Evolutionary conservation across 768 basidiomycete species (phyloP).

Genomic region (Leccinum subtestaceum): DNA sequence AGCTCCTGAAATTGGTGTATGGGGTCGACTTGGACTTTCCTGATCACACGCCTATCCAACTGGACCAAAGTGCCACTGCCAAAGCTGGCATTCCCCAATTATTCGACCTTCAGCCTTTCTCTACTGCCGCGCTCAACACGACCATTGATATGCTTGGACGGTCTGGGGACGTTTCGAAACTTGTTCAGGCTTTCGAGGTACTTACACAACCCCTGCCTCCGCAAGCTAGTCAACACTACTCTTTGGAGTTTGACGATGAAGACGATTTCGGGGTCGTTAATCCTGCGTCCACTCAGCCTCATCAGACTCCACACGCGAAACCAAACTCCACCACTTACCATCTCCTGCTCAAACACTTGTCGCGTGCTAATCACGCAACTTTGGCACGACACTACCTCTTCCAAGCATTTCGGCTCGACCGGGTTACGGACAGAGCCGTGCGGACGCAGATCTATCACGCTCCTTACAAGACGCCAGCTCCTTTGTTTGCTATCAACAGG

Average conservation of each 20-base stretch:
- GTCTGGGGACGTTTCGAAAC: slow-evolving; percentile 55
- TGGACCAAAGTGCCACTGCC: slow-evolving; percentile 5
- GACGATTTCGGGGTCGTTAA: slow-evolving; percentile 49
- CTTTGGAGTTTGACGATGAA: slow-evolving; percentile 64
- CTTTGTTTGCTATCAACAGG: slow-evolving; percentile 54
- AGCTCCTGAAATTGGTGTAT: slow-evolving; percentile 65
- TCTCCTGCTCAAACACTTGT: slow-evolving; percentile 58
- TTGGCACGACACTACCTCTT: slow-evolving; percentile 67
- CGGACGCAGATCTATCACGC: slow-evolving; percentile 33
- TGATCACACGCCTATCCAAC: slow-evolving; percentile 51
- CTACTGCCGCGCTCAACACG: slow-evolving; percentile 68
- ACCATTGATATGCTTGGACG: slow-evolving; percentile 69
- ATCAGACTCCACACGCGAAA: slow-evolving; percentile 40
- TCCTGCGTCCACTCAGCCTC: slow-evolving; percentile 34
- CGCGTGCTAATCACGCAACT: slow-evolving; percentile 43
- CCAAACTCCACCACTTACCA: slow-evolving; percentile 70
- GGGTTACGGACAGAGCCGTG: slow-evolving; percentile 30
- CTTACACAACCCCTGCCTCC: slow-evolving; percentile 68
- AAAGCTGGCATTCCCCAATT: slow-evolving; percentile 12
- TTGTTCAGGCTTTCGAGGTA: slow-evolving; percentile 76
- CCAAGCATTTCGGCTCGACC: slow-evolving; percentile 49
- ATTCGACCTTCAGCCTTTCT: slow-evolving; percentile 45
- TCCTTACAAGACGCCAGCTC: slow-evolving; percentile 40
- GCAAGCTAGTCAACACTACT: slow-evolving; percentile 41
- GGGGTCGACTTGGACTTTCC: slow-evolving; percentile 76